These are phyloP conservation scores for Thuidium tamariscinum DNA, from an alignment of 225 moss, liverwort and hornwort genomes.

Conservation along the genomic window DNA sequence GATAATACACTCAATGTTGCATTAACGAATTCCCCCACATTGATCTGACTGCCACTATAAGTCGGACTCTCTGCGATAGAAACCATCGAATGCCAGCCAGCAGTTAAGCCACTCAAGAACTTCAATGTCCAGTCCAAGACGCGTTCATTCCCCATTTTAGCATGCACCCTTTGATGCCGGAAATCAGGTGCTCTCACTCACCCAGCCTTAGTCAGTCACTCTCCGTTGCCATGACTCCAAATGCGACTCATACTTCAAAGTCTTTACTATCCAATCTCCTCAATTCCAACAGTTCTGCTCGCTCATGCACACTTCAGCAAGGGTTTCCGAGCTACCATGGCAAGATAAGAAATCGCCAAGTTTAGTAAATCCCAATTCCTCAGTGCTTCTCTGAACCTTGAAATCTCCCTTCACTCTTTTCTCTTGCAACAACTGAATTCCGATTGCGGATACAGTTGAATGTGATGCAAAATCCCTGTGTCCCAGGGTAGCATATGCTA, in stretches of 20 bases:
- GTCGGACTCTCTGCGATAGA: background rate
- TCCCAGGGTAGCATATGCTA: background rate
- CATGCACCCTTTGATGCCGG: background rate
- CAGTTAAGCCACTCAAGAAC: conserved; percentile 3
- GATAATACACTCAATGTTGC: conserved; percentile 3
- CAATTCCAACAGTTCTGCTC: background rate
- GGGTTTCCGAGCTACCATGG: background rate
- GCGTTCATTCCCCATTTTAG: background rate
- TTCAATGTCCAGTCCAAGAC: background rate
- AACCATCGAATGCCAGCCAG: background rate
- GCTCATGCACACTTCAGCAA: background rate
- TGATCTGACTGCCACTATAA: background rate
- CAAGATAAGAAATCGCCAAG: background rate
- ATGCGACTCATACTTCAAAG: background rate
- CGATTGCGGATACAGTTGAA: background rate
- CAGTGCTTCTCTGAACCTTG: background rate
- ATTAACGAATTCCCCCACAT: background rate
- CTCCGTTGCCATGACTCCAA: background rate
- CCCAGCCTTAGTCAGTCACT: background rate
- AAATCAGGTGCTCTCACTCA: background rate
- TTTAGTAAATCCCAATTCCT: background rate
- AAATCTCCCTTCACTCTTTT: background rate
- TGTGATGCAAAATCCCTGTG: background rate
- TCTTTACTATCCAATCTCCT: background rate
- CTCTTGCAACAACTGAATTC: background rate